Evolutionary conservation across 2,329 filamentous ascomycete species (phyloP).

Genomic region (Colletotrichum agaves): DNA sequence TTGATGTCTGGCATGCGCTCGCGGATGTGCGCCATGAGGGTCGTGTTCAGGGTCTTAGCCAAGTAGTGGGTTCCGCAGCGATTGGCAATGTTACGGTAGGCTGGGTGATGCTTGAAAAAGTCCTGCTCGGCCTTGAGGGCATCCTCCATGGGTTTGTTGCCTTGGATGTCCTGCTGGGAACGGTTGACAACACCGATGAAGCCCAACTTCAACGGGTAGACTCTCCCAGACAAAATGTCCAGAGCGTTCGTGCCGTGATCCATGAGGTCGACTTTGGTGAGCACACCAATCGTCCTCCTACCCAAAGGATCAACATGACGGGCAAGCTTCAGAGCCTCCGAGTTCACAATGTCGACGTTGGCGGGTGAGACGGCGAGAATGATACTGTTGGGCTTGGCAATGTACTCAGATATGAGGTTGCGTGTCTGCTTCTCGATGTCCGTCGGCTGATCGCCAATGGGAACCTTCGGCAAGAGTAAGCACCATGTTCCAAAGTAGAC

Average conservation of each 20-base stretch:
- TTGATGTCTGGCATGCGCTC: slow-evolving; percentile 98
- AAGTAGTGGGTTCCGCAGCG: slow-evolving; percentile 94
- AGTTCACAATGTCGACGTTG: slow-evolving; percentile 98
- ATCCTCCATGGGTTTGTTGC: slow-evolving; percentile 93
- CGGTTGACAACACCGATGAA: slow-evolving; percentile 99
- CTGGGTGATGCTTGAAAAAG: slow-evolving; percentile 97
- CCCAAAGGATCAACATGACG: slow-evolving; percentile 96
- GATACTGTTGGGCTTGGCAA: slow-evolving; percentile 98
- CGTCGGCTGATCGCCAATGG: slow-evolving; percentile 95
- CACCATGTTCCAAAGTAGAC: neutral
- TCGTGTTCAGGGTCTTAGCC: slow-evolving; percentile 93
- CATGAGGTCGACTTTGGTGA: slow-evolving; percentile 98
- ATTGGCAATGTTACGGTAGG: slow-evolving; percentile 94
- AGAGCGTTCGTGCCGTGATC: slow-evolving; percentile 98
- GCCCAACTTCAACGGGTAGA: slow-evolving; percentile 95
- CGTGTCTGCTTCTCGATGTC: slow-evolving; percentile 99
- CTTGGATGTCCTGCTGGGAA: slow-evolving; percentile 97
- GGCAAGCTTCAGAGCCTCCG: slow-evolving; percentile 94
- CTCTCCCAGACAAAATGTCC: slow-evolving; percentile 95
- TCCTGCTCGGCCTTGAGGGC: slow-evolving; percentile 90
- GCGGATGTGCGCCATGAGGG: slow-evolving; percentile 95
- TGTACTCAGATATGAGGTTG: slow-evolving; percentile 96
- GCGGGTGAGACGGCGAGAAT: slow-evolving; percentile 96
- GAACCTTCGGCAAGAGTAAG: slow-evolving; percentile 67
- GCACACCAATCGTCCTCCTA: slow-evolving; percentile 92